Percentiles rank a stretch among this genome's conserved stretches.
phyloP scores from a whole-genome alignment of 2,329 filamentous ascomycete genomes.

The Diaporthe capsici region DNA sequence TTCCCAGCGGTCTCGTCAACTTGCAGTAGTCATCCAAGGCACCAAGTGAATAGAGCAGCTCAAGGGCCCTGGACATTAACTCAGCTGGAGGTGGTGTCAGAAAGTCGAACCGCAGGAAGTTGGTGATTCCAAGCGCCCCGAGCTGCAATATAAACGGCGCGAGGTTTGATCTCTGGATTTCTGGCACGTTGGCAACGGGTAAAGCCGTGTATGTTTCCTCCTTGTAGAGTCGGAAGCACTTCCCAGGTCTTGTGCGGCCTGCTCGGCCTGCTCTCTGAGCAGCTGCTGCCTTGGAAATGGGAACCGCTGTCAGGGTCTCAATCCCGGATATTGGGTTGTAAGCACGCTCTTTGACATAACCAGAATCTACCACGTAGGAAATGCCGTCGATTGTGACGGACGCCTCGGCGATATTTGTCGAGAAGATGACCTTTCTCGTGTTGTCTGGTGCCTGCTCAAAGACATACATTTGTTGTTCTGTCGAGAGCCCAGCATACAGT shows the following conservation, averaged over 20 bases:
- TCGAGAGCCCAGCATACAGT: conserved; percentile 89
- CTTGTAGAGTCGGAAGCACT: conserved; percentile 94
- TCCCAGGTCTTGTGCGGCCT: conserved; percentile 89
- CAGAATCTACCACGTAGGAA: conserved; percentile 89
- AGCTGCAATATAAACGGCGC: conserved; percentile 91
- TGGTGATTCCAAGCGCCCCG: conserved; percentile 95
- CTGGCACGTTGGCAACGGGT: conserved; percentile 82
- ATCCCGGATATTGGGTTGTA: conserved; percentile 90
- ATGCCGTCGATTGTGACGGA: conserved; percentile 95
- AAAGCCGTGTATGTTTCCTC: conserved; percentile 78
- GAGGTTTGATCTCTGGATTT: conserved; percentile 93
- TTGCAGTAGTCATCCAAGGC: conserved; percentile 92
- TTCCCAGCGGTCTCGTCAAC: conserved; percentile 88
- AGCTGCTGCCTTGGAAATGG: conserved; percentile 92
- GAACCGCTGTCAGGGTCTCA: conserved; percentile 85
- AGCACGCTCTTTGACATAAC: conserved; percentile 90
- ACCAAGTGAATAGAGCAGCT: conserved; percentile 88
- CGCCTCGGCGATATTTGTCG: conserved; percentile 96
- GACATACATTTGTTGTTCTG: conserved; percentile 94
- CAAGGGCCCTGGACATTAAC: conserved; percentile 86
- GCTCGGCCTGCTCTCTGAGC: conserved; percentile 91
- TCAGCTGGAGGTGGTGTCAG: conserved; percentile 88
- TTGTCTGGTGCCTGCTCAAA: conserved; percentile 88
- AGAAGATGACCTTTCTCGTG: conserved; percentile 90
- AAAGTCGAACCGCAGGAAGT: conserved; percentile 91